These are phyloP conservation scores for Clavispora santaluciae DNA, from an alignment of 805 yeast genomes.

Conservation along the genomic window DNA sequence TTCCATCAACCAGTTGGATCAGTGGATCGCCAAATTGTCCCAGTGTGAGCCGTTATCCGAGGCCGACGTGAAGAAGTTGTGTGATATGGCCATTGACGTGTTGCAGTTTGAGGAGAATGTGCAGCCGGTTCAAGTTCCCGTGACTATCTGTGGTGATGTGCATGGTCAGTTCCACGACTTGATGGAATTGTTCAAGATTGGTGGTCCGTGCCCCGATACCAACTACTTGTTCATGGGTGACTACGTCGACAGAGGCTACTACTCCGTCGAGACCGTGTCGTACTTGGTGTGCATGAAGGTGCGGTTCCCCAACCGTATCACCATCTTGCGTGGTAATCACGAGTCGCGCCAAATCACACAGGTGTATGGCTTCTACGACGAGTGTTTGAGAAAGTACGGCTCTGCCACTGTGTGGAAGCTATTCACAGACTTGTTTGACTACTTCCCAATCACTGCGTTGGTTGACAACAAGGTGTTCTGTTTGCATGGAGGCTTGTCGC, in stretches of 20 bases:
- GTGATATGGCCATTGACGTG: slow-evolving; percentile 89
- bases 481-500: slow-evolving; percentile 91
- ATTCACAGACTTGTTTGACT: slow-evolving; percentile 88
- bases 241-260: slow-evolving; percentile 87
- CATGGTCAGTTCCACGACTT: slow-evolving; percentile 96
- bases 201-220: slow-evolving; percentile 54
- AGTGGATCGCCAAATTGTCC: slow-evolving; percentile 78
- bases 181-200: slow-evolving; percentile 88
- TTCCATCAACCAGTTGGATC: slow-evolving; percentile 67
- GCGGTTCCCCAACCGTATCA: slow-evolving; percentile 85
- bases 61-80: slow-evolving; percentile 70
- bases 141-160: slow-evolving; percentile 95
- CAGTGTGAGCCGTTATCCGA: slow-evolving; percentile 80
- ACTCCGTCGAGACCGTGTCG: slow-evolving; percentile 88
- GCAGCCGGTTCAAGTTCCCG: slow-evolving; percentile 93
- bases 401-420: slow-evolving; percentile 90
- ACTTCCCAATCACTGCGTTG: slow-evolving; percentile 88
- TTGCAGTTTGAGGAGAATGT: slow-evolving; percentile 89
- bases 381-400: slow-evolving; percentile 89
- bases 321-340: slow-evolving; percentile 91
- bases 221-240: slow-evolving; percentile 50
- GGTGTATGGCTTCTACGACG: slow-evolving; percentile 94
- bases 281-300: slow-evolving; percentile 88
- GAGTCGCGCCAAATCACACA: slow-evolving; percentile 95
- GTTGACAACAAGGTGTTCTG: slow-evolving; percentile 90